These are phyloP conservation scores for Tuber calosporum DNA, from an alignment of 495 filamentous ascomycete species.

Conservation along the genomic window DNA sequence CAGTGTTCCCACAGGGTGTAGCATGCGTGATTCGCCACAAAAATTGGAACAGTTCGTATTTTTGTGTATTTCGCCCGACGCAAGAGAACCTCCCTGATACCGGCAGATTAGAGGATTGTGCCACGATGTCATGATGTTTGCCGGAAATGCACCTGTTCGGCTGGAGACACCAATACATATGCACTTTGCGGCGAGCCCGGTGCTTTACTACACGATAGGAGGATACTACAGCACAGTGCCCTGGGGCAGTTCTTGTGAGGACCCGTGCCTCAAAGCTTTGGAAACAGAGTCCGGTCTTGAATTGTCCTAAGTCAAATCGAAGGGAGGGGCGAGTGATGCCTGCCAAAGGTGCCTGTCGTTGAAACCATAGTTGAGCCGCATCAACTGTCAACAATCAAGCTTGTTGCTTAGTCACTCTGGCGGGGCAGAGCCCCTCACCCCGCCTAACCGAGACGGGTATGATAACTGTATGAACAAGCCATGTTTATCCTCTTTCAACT, in stretches of 20 bases:
- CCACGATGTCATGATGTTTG: background rate
- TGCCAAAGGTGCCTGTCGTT: background rate
- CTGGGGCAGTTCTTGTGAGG: background rate
- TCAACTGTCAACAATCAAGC: background rate
- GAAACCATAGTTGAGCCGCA: background rate
- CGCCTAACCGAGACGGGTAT: background rate
- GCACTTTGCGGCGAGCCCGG: too few species aligned
- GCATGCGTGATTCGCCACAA: too few species aligned
- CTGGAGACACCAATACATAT: background rate
- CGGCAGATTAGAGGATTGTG: background rate
- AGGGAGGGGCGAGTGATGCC: background rate
- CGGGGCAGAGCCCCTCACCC: background rate
- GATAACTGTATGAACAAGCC: too few species aligned
- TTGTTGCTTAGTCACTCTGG: background rate
- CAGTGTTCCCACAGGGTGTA: too few species aligned
- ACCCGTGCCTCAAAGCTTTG: background rate
- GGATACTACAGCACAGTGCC: background rate
- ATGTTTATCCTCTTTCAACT: background rate
- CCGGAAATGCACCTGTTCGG: background rate
- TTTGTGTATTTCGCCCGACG: too few species aligned
- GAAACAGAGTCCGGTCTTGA: background rate
- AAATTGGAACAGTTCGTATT: too few species aligned
- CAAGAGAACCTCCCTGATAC: too few species aligned
- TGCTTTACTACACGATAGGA: background rate
- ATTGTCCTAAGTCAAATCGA: background rate